Evolutionary conservation across 2,329 filamentous ascomycete genomes (phyloP).

Genomic region (Aureobasidium zeae): DNA sequence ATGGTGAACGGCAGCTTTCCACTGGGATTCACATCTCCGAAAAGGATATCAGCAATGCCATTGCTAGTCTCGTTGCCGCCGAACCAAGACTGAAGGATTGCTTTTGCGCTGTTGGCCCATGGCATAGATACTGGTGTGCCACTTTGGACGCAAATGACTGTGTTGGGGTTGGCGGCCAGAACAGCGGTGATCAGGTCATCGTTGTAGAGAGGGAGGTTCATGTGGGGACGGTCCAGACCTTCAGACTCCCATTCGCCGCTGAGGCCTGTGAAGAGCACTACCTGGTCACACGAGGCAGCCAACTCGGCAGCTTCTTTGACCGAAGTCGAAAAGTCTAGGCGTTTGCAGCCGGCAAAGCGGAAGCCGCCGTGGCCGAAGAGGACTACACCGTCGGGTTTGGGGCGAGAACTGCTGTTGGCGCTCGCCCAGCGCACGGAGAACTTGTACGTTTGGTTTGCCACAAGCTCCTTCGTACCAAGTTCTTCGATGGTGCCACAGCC

Average conservation of each 20-base stretch:
- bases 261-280: slow-evolving; percentile 59
- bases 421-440: not conserved
- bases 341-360: slow-evolving; percentile 4
- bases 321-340: not conserved
- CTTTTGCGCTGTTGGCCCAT: slow-evolving; percentile 17
- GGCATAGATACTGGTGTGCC: slow-evolving; percentile 55
- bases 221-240: slow-evolving; percentile 53
- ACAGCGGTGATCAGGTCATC: slow-evolving; percentile 38
- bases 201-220: slow-evolving; percentile 43
- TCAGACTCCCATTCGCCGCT: slow-evolving; percentile 27
- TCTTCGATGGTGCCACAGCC: slow-evolving; percentile 56
- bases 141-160: slow-evolving; percentile 65
- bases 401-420: not conserved
- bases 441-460: not conserved
- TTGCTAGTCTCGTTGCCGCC: slow-evolving; percentile 76
- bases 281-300: slow-evolving; percentile 56
- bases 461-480: slow-evolving; percentile 40
- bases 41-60: slow-evolving; percentile 65
- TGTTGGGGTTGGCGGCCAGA: slow-evolving; percentile 56
- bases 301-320: slow-evolving; percentile 48
- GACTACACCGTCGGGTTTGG: not conserved
- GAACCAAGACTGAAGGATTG: slow-evolving; percentile 19
- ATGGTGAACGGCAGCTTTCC: slow-evolving; percentile 78
- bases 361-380: slow-evolving; percentile 2
- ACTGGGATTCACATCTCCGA: slow-evolving; percentile 63